Evolutionary conservation across 2,329 filamentous ascomycete species (phyloP).

Genomic region (Xylariaceae sp.): DNA sequence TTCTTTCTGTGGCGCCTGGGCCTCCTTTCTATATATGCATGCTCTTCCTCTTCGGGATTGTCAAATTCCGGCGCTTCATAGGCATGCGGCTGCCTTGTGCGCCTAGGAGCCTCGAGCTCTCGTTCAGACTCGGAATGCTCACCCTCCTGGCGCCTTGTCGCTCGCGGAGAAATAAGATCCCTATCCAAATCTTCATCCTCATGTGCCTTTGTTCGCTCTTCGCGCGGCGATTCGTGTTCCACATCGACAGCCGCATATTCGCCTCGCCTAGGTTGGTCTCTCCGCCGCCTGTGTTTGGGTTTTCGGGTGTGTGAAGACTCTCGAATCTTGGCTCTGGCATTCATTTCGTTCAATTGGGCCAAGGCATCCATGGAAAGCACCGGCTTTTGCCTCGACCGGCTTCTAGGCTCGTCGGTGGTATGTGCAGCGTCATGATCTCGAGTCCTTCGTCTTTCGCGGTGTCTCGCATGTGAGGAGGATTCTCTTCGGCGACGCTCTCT

Average conservation of each 20-base stretch:
- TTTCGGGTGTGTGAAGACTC: slow-evolving; percentile 37
- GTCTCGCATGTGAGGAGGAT: slow-evolving; percentile 29
- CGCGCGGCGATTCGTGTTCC: slow-evolving; percentile 31
- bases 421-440: slow-evolving; percentile 30
- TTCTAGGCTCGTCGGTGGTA: slow-evolving; percentile 33
- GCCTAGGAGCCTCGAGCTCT: slow-evolving; percentile 21
- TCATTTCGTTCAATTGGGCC: slow-evolving; percentile 59
- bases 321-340: slow-evolving; percentile 38
- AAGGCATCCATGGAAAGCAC: slow-evolving; percentile 51
- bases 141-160: slow-evolving; percentile 19
- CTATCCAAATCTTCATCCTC: slow-evolving; percentile 21
- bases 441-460: slow-evolving; percentile 34
- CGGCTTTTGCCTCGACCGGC: slow-evolving; percentile 26
- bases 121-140: slow-evolving; percentile 23
- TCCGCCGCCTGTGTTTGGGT: slow-evolving; percentile 36
- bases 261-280: slow-evolving; percentile 29
- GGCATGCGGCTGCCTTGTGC: slow-evolving; percentile 18
- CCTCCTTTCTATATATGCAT: slow-evolving; percentile 16
- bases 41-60: slow-evolving; percentile 18
- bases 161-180: slow-evolving; percentile 22
- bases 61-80: slow-evolving; percentile 12
- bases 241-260: slow-evolving; percentile 21
- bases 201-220: slow-evolving; percentile 17
- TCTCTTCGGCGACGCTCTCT: slow-evolving; percentile 26
- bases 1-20: slow-evolving; percentile 40